These are phyloP conservation scores for Ophiostoma montium DNA, from an alignment of 2,329 filamentous ascomycete species.

Conservation along the genomic window DNA sequence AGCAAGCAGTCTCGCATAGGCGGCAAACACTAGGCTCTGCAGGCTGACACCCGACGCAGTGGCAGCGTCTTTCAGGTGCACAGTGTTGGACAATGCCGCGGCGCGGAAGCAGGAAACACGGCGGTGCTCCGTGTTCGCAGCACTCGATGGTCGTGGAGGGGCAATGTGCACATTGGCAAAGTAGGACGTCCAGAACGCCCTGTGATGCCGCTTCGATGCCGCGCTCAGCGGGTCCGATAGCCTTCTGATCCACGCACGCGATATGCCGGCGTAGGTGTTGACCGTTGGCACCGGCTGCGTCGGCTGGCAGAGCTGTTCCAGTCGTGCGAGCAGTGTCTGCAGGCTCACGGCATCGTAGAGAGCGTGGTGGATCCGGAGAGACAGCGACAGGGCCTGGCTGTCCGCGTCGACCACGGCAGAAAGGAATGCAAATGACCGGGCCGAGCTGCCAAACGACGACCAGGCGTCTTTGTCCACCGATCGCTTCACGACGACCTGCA, in stretches of 20 bases:
- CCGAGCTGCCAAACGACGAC: not conserved
- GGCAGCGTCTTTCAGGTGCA: constrained; percentile 23
- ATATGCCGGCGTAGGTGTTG: not conserved
- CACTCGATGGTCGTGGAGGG: not conserved
- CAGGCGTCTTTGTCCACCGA: not conserved
- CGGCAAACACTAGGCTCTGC: constrained; percentile 64
- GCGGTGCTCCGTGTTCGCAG: not conserved
- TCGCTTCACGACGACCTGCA: constrained; percentile 46
- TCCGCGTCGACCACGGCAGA: not conserved
- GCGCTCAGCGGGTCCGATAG: constrained; percentile 8
- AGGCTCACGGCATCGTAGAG: constrained; percentile 80
- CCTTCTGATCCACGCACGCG: constrained; percentile 17
- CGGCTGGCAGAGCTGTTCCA: constrained; percentile 16
- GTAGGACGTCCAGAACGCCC: constrained; percentile 29
- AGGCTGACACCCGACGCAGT: constrained; percentile 44
- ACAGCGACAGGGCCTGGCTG: constrained; percentile 17
- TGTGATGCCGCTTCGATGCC: constrained; percentile 6
- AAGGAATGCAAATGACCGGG: constrained; percentile 1
- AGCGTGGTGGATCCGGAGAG: constrained; percentile 64
- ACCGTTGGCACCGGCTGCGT: too few relatives aligned
- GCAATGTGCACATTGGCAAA: constrained; percentile 16
- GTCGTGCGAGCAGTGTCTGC: constrained; percentile 40
- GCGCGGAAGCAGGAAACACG: constrained; percentile 25
- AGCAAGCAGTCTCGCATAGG: constrained; percentile 33
- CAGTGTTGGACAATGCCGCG: constrained; percentile 27